Evolutionary conservation across 805 yeast species (phyloP).

Genomic region (Jamesozyma jinghongensis): DNA sequence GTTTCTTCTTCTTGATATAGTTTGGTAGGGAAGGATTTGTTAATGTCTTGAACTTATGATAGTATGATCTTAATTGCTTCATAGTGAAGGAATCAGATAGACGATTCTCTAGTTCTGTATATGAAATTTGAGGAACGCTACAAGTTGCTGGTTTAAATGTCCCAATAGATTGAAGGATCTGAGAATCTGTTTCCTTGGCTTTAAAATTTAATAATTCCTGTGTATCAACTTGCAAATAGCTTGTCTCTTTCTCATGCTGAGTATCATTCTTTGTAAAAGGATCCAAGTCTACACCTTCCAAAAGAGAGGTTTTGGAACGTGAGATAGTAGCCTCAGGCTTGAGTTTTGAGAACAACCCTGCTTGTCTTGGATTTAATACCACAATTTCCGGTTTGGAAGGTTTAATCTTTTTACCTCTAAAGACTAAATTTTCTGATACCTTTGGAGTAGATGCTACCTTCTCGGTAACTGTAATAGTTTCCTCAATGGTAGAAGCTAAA

Average conservation of each 20-base stretch:
- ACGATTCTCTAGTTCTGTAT: constrained; percentile 13
- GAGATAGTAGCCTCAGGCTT: background rate
- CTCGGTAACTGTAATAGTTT: no score
- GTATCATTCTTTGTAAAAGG: background rate
- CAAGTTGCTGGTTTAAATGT: constrained; percentile 18
- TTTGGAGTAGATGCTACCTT: no score
- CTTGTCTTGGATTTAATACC: constrained; percentile 22
- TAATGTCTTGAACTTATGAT: constrained; percentile 7
- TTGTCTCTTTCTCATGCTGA: background rate
- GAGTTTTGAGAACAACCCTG: constrained; percentile 17
- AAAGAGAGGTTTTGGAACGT: constrained; percentile 10
- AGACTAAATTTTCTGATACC: background rate
- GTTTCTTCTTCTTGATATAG: constrained; percentile 6
- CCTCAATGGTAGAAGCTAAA: no score
- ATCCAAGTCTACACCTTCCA: constrained; percentile 23
- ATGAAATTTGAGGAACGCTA: constrained; percentile 15
- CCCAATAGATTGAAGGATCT: constrained; percentile 22
- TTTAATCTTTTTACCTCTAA: constrained; percentile 23
- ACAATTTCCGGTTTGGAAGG: constrained; percentile 23
- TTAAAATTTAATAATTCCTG: constrained; percentile 18
- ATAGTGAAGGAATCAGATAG: constrained; percentile 21
- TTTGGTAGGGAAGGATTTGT: constrained; percentile 1
- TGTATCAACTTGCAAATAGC: constrained; percentile 2
- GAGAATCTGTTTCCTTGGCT: constrained; percentile 18
- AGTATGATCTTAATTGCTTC: constrained; percentile 21